Evolutionary conservation across 2,329 filamentous ascomycete genomes (phyloP).

Genomic region (Apiospora sp.): DNA sequence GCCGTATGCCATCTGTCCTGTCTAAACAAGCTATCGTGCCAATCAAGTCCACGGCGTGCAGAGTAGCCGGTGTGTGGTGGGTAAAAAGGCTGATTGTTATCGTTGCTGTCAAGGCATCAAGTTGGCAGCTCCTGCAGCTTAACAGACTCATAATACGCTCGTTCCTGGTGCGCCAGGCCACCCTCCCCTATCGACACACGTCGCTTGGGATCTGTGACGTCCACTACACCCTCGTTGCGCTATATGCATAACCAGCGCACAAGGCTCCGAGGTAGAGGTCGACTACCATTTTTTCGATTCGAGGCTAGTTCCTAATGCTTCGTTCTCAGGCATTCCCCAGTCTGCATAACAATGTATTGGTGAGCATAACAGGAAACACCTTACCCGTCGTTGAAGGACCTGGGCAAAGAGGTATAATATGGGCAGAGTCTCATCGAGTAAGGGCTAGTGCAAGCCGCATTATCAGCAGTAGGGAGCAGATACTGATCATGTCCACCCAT

Average conservation of each 20-base stretch:
- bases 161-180: not conserved
- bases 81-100: conserved; percentile 2
- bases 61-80: conserved; percentile 14
- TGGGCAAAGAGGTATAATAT: not conserved
- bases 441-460: not conserved
- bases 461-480: not conserved
- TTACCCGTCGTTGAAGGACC: not conserved
- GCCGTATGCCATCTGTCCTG: not conserved
- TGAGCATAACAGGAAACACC: not conserved
- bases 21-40: not conserved
- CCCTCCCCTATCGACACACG: not conserved
- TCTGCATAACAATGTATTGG: not conserved
- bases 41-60: conserved; percentile 8
- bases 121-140: not conserved
- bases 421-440: not conserved
- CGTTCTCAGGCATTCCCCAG: not conserved
- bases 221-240: not conserved
- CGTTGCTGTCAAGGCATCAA: not conserved
- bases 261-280: not conserved
- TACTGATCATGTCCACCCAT: not conserved
- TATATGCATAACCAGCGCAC: not conserved
- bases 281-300: not conserved
- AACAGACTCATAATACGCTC: not conserved
- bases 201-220: conserved; percentile 5
- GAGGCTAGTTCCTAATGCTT: not conserved